Base-by-base conservation (phyloP, 306 rosid species). In the Prosopis cineraria region DNA sequence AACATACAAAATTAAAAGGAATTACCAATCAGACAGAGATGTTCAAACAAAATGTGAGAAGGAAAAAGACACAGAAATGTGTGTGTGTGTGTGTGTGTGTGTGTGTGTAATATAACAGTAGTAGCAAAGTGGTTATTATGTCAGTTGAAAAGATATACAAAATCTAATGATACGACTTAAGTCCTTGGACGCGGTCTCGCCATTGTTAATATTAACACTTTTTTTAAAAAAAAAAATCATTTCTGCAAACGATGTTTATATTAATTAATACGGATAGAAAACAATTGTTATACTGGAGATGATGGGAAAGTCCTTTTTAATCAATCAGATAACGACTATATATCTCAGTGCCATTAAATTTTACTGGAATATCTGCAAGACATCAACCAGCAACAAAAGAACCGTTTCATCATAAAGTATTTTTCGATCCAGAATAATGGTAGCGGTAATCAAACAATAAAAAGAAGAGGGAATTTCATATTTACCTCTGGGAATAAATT, bases 401-500 rank as follows among this genome's bases (percentile, higher is more conserved):
- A 66, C 10, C 6, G 11, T 25, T 40, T 55, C 34, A 74, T 52
- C 16, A 25, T 44, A 31, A 76, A 53, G 13, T 53, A 63, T 70
- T 14, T 52, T 72, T 36, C 55, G 22, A 39, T 63, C 40, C 58
- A 48, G 27, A 60, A 50, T 13, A 53, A 22, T 1, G 29, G 8
- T 13, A 53, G 37, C 0, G 33, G 4, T 22, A 10, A 29, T 14
- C 24, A 16, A 10, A 64, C 1, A 55, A 34, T 27, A 33, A n/a
- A 48, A 6, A 20, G 3, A 8, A 10, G 25, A 56, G 36, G 17
- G n/a, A 5, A 74, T 59, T 60, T 8, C 72, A 24, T 5, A 44
- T 31, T 17, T 39, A 83, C 83, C 86, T 47, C 45, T 31, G 19
- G 33, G 10, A 53, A 10, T 33, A 64, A 22, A 36, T 65, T 8